A percentile compares a stretch with the other conserved stretches of the same genome.
phyloP scores from a whole-genome alignment of 164 flowering plant genomes.

The Dillenia turbinata region DNA sequence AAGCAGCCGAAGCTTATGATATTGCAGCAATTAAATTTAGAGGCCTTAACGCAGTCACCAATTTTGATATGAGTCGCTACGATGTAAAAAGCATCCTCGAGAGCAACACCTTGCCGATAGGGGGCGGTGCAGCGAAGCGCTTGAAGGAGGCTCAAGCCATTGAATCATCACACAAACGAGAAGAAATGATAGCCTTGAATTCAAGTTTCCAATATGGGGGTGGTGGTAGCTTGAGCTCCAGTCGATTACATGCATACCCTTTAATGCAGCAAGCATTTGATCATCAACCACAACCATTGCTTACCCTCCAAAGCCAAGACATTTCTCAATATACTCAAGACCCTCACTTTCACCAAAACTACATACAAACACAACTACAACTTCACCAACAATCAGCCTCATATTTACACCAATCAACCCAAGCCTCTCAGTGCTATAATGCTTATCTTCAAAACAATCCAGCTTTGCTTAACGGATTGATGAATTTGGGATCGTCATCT shows the following conservation, averaged over 20 bases:
- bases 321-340: constrained; percentile 32
- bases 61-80: constrained; percentile 78
- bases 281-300: constrained; percentile 35
- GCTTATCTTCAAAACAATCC: constrained; percentile 37
- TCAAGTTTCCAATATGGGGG: constrained; percentile 30
- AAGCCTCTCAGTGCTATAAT: constrained; percentile 28
- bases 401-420: constrained; percentile 12
- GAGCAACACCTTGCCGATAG: constrained; percentile 72
- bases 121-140: constrained; percentile 73
- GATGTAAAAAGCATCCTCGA: constrained; percentile 80
- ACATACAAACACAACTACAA: constrained; percentile 47
- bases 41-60: constrained; percentile 80
- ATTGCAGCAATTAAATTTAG: constrained; percentile 84
- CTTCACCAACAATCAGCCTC: constrained; percentile 33
- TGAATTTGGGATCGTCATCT: constrained; percentile 34
- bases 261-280: constrained; percentile 29
- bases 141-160: constrained; percentile 67
- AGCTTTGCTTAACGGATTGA: constrained; percentile 37
- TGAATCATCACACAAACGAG: constrained; percentile 57
- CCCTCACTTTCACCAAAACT: constrained; percentile 27
- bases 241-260: constrained; percentile 40
- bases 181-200: constrained; percentile 48
- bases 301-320: constrained; percentile 45
- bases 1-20: constrained; percentile 91
- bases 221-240: constrained; percentile 18